Conservation (phyloP, 2,329 filamentous ascomycete genomes). For the Alternaria sp. region DNA sequence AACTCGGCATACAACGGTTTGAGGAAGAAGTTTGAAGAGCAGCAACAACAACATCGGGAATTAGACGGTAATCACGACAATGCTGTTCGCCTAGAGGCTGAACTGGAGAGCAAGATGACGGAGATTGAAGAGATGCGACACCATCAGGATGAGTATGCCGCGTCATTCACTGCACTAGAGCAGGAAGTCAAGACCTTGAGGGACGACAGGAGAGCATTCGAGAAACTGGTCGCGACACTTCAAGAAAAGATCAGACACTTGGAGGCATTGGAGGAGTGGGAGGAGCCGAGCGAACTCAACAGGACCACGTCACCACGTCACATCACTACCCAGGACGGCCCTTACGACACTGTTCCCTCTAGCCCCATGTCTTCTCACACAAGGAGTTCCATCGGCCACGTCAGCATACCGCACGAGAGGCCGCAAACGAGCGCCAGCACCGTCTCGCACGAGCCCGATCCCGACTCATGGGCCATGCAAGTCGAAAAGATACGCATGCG, state of each 20-base stretch:
- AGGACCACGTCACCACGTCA: conserved; percentile 19
- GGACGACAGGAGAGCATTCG: conserved; percentile 46
- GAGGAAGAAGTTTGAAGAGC: conserved; percentile 28
- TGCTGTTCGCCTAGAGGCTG: conserved; percentile 23
- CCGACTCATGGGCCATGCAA: conserved; percentile 44
- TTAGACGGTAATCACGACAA: conserved; percentile 19
- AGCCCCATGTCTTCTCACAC: conserved; percentile 24
- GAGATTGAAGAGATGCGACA: conserved; percentile 40
- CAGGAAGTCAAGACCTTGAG: conserved; percentile 39
- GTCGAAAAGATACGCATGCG: conserved; percentile 48
- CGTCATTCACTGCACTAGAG: conserved; percentile 40
- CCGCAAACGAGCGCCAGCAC: conserved; percentile 35
- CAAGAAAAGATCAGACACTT: conserved; percentile 44
- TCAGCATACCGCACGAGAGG: conserved; percentile 23
- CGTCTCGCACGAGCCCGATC: conserved; percentile 28
- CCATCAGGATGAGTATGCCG: conserved; percentile 35
- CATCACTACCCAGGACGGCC: conserved; percentile 20
- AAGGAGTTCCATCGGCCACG: conserved; percentile 20
- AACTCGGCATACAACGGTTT: conserved; percentile 34
- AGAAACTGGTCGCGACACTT: conserved; percentile 41
- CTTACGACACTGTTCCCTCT: conserved; percentile 21
- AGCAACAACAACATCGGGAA: conserved; percentile 25
- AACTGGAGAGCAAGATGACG: conserved; percentile 38
- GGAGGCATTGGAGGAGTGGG: conserved; percentile 38
- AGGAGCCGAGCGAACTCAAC: conserved; percentile 22